Base-by-base conservation (phyloP, 768 basidiomycete species). In the Termitomyces sp. region DNA sequence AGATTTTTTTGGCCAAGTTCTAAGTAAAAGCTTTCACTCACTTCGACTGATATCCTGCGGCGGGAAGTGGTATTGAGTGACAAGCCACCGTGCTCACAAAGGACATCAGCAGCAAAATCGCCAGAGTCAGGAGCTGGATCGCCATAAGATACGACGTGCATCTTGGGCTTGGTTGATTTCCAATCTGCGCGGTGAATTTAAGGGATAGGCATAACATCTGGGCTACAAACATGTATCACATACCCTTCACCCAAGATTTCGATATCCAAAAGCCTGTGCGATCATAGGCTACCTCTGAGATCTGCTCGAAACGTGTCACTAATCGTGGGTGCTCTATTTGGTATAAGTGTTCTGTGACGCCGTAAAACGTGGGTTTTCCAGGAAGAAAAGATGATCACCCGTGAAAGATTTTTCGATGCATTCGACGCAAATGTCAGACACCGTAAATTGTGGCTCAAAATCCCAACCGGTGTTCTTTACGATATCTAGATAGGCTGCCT, bases 171-270 rank as follows among this genome's bases (percentile, higher is more conserved):
- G 45, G 69, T 64, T 52, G 82, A 69, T 66, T 75, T 75, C 92
- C 92, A 94, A 67, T 91, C 92, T 94, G 60, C 17, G 33, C 19
- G 3, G 43, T 23, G 37, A 3, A 30, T 15, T 45, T 23, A 28
- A 12, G 17, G 15, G 26, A 40, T 45, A 33, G 9, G 26, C 19
- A 45, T 21, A 9, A 26, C 1, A 26, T 7, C n/a, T 41, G 44
- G 12, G 23, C n/a, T 11, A 9, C 12, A 21, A 45, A 57, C 57
- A 50, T 37, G 54, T 15, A 31, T 42, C 44, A 56, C 68, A 15
- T 56, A 87, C 91, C 91, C 80, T 79, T 87, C 3, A 88, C 67
- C 92, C 92, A 94, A 6, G 71, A 67, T 65, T 86, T 91, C 0
- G 91, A 93, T 64, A 93, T 82, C 85, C 86, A 90, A 66, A 77